Percentiles rank a stretch among this genome's conserved stretches.
Conservation (phyloP, 2,329 filamentous ascomycete species). For the Penicillium sp. region DNA sequence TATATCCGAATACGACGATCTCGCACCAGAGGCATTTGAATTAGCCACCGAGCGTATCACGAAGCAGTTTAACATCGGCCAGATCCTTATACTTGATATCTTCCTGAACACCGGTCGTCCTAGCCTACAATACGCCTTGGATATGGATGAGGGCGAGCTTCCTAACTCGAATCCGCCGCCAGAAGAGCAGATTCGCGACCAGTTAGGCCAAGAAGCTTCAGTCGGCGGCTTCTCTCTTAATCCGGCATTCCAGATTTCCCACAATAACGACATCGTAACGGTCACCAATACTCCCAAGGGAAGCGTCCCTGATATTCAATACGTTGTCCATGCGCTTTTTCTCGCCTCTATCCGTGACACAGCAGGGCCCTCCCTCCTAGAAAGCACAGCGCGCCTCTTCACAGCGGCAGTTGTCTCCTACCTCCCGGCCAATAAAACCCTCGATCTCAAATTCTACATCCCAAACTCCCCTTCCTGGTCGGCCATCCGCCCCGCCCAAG, state of each 20-base stretch:
- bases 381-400: constrained; percentile 13
- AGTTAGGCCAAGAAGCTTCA: constrained; percentile 15
- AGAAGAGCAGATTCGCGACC: constrained; percentile 16
- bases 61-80: constrained; percentile 5
- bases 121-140: constrained; percentile 13
- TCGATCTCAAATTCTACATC: constrained; percentile 21
- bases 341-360: constrained; percentile 10
- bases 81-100: constrained; percentile 7
- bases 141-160: constrained; percentile 17
- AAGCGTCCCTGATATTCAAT: constrained; percentile 16
- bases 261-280: constrained; percentile 8
- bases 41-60: constrained; percentile 8
- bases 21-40: constrained; percentile 11
- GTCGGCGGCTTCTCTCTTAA: constrained; percentile 11
- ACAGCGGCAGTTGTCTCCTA: background rate
- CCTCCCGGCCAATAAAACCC: constrained; percentile 3
- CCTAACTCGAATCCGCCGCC: background rate
- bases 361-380: constrained; percentile 6
- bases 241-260: constrained; percentile 9
- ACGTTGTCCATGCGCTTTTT: constrained; percentile 19
- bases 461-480: constrained; percentile 16
- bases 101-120: background rate
- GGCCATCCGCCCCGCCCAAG: constrained; percentile 16
- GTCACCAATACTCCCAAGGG: constrained; percentile 17
- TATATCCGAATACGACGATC: background rate